These are phyloP conservation scores for Cordia subcordata DNA, from an alignment of 257 asterid species.

Conservation along the genomic window DNA sequence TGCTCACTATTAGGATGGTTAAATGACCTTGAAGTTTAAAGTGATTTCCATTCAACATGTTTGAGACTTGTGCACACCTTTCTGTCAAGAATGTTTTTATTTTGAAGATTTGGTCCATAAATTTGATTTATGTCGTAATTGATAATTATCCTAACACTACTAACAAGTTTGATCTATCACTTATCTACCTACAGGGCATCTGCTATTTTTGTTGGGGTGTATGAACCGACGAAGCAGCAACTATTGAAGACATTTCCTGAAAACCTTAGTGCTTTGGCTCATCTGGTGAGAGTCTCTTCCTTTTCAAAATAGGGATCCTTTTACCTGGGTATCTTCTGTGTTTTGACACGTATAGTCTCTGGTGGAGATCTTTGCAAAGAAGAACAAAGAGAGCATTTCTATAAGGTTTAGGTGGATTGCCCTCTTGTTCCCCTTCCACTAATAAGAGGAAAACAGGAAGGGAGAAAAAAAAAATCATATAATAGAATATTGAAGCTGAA, in stretches of 20 bases:
- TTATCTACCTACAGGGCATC: conserved; percentile 64
- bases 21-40: background rate
- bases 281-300: conserved; percentile 60
- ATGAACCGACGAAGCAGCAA: conserved; percentile 92
- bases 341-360: background rate
- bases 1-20: too few species aligned
- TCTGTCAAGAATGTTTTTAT: background rate
- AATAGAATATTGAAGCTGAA: too few species aligned
- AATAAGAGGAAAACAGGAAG: too few species aligned
- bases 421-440: too few species aligned
- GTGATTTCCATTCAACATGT: background rate
- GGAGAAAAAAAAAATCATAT: too few species aligned
- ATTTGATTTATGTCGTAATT: background rate
- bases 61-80: background rate
- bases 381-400: too few species aligned
- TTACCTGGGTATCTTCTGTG: background rate
- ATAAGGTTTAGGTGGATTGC: too few species aligned
- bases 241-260: conserved; percentile 72
- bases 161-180: conserved; percentile 12
- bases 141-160: background rate
- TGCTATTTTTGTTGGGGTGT: conserved; percentile 92
- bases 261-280: conserved; percentile 88
- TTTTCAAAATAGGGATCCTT: background rate
- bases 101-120: background rate
- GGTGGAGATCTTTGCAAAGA: too few species aligned